Conservation (phyloP, 2,329 filamentous ascomycete species). For the Exophiala oligosperma region DNA sequence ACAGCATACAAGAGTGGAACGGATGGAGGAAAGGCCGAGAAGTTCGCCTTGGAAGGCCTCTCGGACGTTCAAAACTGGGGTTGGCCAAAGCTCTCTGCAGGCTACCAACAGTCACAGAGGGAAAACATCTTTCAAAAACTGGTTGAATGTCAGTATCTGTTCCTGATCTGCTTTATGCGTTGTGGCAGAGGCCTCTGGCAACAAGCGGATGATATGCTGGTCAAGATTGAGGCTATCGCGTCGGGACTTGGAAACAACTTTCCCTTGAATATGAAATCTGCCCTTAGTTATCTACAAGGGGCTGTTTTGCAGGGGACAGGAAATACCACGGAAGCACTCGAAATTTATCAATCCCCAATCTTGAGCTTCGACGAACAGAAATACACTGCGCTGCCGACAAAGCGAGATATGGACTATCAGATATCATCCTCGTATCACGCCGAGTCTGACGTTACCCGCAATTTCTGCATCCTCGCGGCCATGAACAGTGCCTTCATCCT, state of each 20-base stretch:
- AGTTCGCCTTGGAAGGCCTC: conserved; percentile 59
- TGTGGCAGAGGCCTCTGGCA: conserved; percentile 72
- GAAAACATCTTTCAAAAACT: conserved; percentile 58
- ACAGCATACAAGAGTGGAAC: conserved; percentile 57
- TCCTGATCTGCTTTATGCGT: conserved; percentile 69
- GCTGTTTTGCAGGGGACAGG: conserved; percentile 76
- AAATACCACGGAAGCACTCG: conserved; percentile 66
- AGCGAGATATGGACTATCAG: conserved; percentile 29
- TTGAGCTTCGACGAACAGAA: conserved; percentile 55
- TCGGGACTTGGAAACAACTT: conserved; percentile 44
- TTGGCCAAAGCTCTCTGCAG: conserved; percentile 34
- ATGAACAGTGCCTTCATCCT: conserved; percentile 74
- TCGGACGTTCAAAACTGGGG: conserved; percentile 24
- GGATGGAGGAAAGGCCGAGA: conserved; percentile 55
- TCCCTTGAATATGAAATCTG: conserved; percentile 47
- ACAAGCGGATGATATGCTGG: conserved; percentile 59
- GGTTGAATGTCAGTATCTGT: conserved; percentile 67
- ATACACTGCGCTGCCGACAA: conserved; percentile 1
- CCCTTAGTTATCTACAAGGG: conserved; percentile 71
- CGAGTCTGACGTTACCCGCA: conserved; percentile 52
- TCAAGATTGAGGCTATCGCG: conserved; percentile 52
- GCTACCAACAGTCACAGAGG: conserved; percentile 26
- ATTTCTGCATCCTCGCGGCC: conserved; percentile 62
- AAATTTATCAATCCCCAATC: conserved; percentile 62
- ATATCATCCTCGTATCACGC: conserved; percentile 11